Conservation (phyloP, 2,329 filamentous ascomycete genomes). For the Aspergillus tanneri region DNA sequence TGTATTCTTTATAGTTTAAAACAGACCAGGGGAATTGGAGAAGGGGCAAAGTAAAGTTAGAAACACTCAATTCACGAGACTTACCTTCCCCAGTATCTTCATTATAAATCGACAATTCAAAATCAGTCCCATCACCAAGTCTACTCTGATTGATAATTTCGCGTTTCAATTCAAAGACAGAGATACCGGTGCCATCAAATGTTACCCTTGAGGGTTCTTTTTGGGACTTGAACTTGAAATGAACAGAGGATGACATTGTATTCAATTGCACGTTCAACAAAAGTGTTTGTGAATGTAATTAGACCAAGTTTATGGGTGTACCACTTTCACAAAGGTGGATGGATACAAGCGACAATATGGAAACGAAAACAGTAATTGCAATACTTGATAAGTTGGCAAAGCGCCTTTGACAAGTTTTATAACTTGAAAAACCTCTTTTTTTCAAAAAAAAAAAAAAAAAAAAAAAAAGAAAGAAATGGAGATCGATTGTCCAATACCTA, state of each 20-base stretch:
- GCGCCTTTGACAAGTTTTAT: slow-evolving; percentile 17
- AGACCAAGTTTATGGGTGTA: slow-evolving; percentile 29
- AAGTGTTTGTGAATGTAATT: slow-evolving; percentile 29
- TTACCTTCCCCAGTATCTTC: slow-evolving; percentile 89
- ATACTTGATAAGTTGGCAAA: slow-evolving; percentile 17
- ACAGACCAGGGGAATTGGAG: neutral
- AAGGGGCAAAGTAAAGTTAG: too few species aligned
- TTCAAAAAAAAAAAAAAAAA: too few species aligned
- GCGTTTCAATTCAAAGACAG: slow-evolving; percentile 97
- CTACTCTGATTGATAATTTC: slow-evolving; percentile 96
- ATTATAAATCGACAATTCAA: slow-evolving; percentile 90
- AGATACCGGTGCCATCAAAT: slow-evolving; percentile 96
- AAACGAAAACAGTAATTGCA: slow-evolving; percentile 18
- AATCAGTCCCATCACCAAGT: slow-evolving; percentile 92
- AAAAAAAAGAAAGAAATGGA: slow-evolving; percentile 18
- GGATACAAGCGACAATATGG: slow-evolving; percentile 26
- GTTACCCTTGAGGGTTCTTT: slow-evolving; percentile 92
- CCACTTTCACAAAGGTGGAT: slow-evolving; percentile 24
- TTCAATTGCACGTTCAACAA: slow-evolving; percentile 39
- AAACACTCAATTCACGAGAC: slow-evolving; percentile 27
- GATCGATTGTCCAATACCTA: slow-evolving; percentile 28
- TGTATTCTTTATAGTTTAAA: neutral
- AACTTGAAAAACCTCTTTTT: slow-evolving; percentile 18
- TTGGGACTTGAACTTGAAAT: slow-evolving; percentile 99
- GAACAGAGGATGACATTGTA: slow-evolving; percentile 92